Percentiles rank a stretch among this genome's conserved stretches.
phyloP scores from a whole-genome alignment of 2,329 filamentous ascomycete species.

The Cladorrhinum sp. region DNA sequence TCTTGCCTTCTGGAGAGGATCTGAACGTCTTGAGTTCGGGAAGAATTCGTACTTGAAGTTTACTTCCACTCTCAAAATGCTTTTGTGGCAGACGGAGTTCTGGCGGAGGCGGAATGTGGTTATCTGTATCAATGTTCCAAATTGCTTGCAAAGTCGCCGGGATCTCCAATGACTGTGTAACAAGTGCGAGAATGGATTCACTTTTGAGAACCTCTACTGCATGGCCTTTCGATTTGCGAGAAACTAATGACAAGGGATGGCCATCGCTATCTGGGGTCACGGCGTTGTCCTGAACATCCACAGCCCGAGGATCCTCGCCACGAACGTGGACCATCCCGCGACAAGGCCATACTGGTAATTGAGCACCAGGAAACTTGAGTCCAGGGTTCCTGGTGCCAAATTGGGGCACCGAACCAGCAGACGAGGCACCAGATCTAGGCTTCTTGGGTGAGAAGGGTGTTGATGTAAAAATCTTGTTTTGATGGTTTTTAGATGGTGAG shows the following conservation, averaged over 20 bases:
- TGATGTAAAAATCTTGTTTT: constrained; percentile 47
- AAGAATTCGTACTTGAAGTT: constrained; percentile 49
- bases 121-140: constrained; percentile 36
- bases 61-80: constrained; percentile 56
- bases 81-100: constrained; percentile 54
- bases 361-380: constrained; percentile 63
- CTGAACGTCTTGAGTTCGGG: constrained; percentile 39
- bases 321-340: constrained; percentile 63
- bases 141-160: constrained; percentile 34
- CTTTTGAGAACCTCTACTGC: constrained; percentile 38
- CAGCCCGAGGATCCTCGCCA: constrained; percentile 33
- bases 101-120: constrained; percentile 43
- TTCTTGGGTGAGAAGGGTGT: constrained; percentile 53
- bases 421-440: constrained; percentile 27
- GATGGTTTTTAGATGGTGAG: constrained; percentile 24
- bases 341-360: constrained; percentile 69
- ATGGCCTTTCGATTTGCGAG: constrained; percentile 51
- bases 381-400: constrained; percentile 45
- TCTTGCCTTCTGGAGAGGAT: constrained; percentile 1
- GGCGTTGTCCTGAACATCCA: neutral
- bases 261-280: neutral
- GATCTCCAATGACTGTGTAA: constrained; percentile 40
- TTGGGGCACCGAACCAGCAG: constrained; percentile 36
- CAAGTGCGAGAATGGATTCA: constrained; percentile 43
- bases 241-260: constrained; percentile 12